Evolutionary conservation across 2,329 filamentous ascomycete species (phyloP).

Genomic region (Boeremia exigua): DNA sequence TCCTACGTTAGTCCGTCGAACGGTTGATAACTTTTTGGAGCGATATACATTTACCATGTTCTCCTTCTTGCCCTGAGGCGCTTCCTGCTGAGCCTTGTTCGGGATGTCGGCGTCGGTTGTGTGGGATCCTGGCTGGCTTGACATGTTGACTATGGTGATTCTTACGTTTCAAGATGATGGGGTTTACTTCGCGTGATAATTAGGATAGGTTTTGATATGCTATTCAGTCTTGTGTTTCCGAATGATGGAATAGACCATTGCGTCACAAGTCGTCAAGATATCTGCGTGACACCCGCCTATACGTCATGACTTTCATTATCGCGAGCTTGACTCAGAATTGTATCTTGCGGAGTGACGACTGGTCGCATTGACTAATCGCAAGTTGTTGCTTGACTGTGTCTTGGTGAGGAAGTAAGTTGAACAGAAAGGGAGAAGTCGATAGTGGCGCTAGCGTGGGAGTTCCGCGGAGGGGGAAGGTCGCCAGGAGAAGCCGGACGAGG

Average conservation of each 20-base stretch:
- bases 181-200: background rate
- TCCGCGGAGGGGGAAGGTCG: background rate
- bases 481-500: background rate
- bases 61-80: constrained; percentile 47
- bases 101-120: constrained; percentile 51
- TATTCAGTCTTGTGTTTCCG: too few relatives aligned
- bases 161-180: background rate
- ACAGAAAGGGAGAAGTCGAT: background rate
- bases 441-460: background rate
- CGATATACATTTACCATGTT: constrained; percentile 23
- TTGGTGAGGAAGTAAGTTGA: too few relatives aligned
- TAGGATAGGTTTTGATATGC: too few relatives aligned
- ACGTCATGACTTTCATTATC: constrained; percentile 6
- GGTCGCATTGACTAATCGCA: background rate
- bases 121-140: constrained; percentile 49
- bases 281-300: background rate
- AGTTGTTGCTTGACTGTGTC: background rate
- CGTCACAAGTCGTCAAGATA: constrained; percentile 2
- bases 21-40: accelerated
- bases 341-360: background rate
- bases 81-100: constrained; percentile 48
- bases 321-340: background rate
- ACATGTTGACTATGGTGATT: background rate
- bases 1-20: background rate
- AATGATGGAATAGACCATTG: background rate